These are phyloP conservation scores for Penicillium oxalicum DNA, from an alignment of 2,329 filamentous ascomycete species.

Conservation along the genomic window DNA sequence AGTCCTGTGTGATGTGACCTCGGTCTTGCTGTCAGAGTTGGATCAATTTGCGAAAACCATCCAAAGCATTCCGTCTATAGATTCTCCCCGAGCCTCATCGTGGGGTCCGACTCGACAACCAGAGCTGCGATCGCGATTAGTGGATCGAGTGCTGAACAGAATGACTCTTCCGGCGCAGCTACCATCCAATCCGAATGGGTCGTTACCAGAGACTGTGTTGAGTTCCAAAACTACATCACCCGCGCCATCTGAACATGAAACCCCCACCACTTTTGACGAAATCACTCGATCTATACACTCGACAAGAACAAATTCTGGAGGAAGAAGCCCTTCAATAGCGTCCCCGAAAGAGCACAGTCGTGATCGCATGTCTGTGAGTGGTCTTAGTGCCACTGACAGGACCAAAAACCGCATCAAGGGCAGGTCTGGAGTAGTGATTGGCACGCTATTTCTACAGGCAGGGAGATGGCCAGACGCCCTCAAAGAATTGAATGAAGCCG, in stretches of 20 bases:
- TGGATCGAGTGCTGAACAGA: conserved; percentile 59
- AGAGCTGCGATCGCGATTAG: conserved; percentile 38
- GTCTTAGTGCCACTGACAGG: conserved; percentile 71
- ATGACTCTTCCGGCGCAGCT: conserved; percentile 72
- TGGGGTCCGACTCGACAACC: conserved; percentile 47
- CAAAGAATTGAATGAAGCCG: conserved; percentile 74
- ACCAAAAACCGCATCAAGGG: conserved; percentile 76
- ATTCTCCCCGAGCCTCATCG: conserved; percentile 59
- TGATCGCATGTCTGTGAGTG: conserved; percentile 57
- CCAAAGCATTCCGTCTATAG: conserved; percentile 67
- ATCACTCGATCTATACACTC: conserved; percentile 42
- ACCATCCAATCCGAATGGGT: conserved; percentile 41
- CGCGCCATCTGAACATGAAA: conserved; percentile 34
- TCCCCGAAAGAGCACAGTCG: conserved; percentile 51
- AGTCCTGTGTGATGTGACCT: conserved; percentile 72
- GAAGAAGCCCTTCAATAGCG: conserved; percentile 31
- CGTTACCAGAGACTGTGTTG: conserved; percentile 34
- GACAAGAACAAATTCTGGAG: conserved; percentile 34
- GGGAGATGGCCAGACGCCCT: conserved; percentile 87
- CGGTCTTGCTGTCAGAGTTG: conserved; percentile 67
- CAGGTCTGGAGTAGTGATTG: conserved; percentile 71
- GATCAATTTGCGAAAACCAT: conserved; percentile 66
- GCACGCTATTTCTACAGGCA: conserved; percentile 78
- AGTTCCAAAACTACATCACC: conserved; percentile 33
- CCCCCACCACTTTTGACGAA: conserved; percentile 51